Evolutionary conservation across 768 basidiomycete species (phyloP).

Genomic region (Tulasnella sp.): DNA sequence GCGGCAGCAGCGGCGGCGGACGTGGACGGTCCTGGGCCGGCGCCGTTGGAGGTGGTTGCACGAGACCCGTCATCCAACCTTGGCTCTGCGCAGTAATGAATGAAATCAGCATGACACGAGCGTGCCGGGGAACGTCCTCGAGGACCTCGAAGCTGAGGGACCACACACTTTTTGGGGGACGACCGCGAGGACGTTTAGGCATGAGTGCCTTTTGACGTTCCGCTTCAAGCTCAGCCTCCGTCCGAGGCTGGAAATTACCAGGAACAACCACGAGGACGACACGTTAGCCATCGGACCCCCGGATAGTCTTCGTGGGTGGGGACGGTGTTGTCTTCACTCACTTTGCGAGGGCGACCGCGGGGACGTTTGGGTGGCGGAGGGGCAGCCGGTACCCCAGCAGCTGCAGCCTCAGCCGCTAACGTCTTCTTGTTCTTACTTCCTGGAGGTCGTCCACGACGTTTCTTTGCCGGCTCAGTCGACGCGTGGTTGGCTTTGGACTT

Average conservation of each 20-base stretch:
- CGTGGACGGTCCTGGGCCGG: not conserved
- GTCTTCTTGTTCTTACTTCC: constrained; percentile 72
- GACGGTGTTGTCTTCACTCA: constrained; percentile 26
- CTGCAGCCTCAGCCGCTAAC: constrained; percentile 28
- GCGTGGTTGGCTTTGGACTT: not conserved
- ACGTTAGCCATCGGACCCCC: not conserved
- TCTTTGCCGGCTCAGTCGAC: constrained; percentile 46
- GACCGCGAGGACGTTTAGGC: constrained; percentile 19
- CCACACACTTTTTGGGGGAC: constrained; percentile 17
- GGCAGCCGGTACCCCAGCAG: constrained; percentile 28
- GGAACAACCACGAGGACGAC: not conserved
- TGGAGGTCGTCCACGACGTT: constrained; percentile 81
- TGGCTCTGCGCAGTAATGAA: not conserved
- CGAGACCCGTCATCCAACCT: not conserved
- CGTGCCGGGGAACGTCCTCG: not conserved
- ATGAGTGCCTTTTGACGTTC: constrained; percentile 30
- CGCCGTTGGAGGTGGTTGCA: not conserved
- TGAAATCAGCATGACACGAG: constrained; percentile 3
- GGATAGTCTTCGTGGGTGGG: not conserved
- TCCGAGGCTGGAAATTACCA: constrained; percentile 15
- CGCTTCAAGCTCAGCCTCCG: constrained; percentile 26
- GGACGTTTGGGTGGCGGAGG: constrained; percentile 36
- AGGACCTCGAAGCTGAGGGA: not conserved
- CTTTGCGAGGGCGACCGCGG: constrained; percentile 48
- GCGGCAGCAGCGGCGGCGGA: not conserved